These are phyloP conservation scores for Fallopia convolvulus DNA, from an alignment of 148 eudicot genomes.

Conservation along the genomic window DNA sequence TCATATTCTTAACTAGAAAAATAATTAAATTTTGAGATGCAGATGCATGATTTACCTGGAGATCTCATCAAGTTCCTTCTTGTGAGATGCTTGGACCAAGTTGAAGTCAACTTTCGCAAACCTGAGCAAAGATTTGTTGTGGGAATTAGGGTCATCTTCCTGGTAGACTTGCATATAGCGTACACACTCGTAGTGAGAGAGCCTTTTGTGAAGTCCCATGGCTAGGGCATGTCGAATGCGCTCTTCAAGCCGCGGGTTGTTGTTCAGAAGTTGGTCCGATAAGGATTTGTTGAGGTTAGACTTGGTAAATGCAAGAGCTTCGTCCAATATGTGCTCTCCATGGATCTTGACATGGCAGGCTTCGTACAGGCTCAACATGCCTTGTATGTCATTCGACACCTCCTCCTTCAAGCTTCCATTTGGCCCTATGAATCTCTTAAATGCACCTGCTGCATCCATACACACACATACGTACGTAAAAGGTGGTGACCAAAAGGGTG, in stretches of 20 bases:
- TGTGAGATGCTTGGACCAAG: conserved; percentile 21
- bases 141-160: neutral
- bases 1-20: too few relatives aligned
- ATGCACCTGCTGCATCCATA: too few relatives aligned
- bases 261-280: too few relatives aligned
- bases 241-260: too few relatives aligned
- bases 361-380: conserved; percentile 32
- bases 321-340: conserved; percentile 30
- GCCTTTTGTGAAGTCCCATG: conserved; percentile 16
- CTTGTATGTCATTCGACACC: conserved; percentile 12
- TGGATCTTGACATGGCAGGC: conserved; percentile 24
- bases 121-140: conserved; percentile 15
- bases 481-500: too few relatives aligned
- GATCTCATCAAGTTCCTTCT: conserved; percentile 17
- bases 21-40: too few relatives aligned
- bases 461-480: too few relatives aligned
- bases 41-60: too few relatives aligned
- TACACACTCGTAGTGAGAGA: conserved; percentile 19
- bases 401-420: conserved; percentile 15
- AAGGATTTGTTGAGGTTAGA: too few relatives aligned
- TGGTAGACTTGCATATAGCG: conserved; percentile 26
- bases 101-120: conserved; percentile 33
- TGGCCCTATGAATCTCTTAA: conserved; percentile 15
- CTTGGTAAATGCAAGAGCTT: conserved; percentile 27
- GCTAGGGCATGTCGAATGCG: conserved; percentile 17